Base-by-base conservation (phyloP, 1,139 yeast genomes). In the Yarrowia galli region DNA sequence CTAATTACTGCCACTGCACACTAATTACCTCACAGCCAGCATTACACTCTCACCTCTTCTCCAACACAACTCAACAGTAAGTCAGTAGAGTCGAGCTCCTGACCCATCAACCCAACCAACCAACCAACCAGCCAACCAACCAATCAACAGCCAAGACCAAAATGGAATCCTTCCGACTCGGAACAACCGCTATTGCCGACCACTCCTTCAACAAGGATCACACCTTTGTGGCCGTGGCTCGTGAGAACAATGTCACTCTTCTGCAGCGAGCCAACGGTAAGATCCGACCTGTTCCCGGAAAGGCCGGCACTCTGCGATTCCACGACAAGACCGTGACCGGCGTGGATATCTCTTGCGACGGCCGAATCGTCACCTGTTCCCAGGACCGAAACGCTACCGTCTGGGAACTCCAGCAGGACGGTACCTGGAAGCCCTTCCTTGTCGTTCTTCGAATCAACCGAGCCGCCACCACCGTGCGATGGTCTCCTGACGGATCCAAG, bases 311-410 rank as follows among this genome's bases (percentile, higher is more conserved):
- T 3, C 83, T 95, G 74, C 80, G 83, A 56, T 97, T 92, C 71
- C 99, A 96, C 78, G 99, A 95, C 79, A 93, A 93, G 78, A 88
- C 96, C 3, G 96, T 96, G 64, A 95, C 99, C 15, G 92, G 98
- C 0, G 92, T 96, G 46, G 99, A 96, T 76, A 88, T 96, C 73
- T 90, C 97, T 32, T 83, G 86, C 32, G 92, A 91, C 73, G 98
- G 98, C 56, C 87, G 89, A 76, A 91, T 96, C 73, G 96, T 95
- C 74, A 95, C 99, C 36, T 93, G 98, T 78, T 93, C 99, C 6
- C 98, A 96, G 80, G 99, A 96, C 79, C 85, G 99, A 79, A 96
- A 96, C 75, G 99, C 99, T 7, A 85, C 93, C 74, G 99, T 96
- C 20, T 95, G 98, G 98, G 95, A 91, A 72, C 89, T 89, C 67